Evolutionary conservation across 108 stramenopile genomes (phyloP).

Genomic region (Asterionellopsis glacialis): DNA sequence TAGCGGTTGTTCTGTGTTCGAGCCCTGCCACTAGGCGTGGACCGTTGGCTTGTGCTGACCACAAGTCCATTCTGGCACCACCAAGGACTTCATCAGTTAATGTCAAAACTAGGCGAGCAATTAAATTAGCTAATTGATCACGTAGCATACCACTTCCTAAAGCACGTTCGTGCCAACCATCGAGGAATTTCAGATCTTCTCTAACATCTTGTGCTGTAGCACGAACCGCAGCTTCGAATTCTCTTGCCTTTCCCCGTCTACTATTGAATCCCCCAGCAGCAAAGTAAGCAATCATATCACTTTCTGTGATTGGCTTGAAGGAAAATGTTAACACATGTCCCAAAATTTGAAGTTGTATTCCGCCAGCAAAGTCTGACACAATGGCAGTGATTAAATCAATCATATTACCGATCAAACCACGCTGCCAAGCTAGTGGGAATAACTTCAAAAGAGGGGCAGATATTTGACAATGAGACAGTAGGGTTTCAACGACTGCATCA

Average conservation of each 20-base stretch:
- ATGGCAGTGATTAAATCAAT: slow-evolving; percentile 72
- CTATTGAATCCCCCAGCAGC: slow-evolving; percentile 53
- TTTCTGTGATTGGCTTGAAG: slow-evolving; percentile 83
- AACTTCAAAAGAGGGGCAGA: slow-evolving; percentile 82
- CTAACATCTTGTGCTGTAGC: slow-evolving; percentile 77
- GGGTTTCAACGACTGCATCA: slow-evolving; percentile 81
- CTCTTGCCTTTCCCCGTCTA: slow-evolving; percentile 50
- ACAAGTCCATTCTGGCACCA: slow-evolving; percentile 79
- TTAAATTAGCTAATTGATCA: slow-evolving; percentile 79
- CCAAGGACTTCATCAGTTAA: slow-evolving; percentile 81
- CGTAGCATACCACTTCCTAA: slow-evolving; percentile 77
- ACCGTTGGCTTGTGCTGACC: slow-evolving; percentile 80
- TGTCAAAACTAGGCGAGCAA: slow-evolving; percentile 79
- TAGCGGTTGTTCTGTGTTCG: slow-evolving; percentile 50
- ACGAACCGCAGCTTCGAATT: slow-evolving; percentile 82
- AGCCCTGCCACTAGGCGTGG: slow-evolving; percentile 77
- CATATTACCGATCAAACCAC: slow-evolving; percentile 82
- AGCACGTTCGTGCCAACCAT: slow-evolving; percentile 79
- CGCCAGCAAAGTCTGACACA: slow-evolving; percentile 80
- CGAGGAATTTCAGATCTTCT: slow-evolving; percentile 73
- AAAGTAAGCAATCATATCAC: slow-evolving; percentile 63
- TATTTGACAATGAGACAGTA: slow-evolving; percentile 83
- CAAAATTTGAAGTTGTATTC: slow-evolving; percentile 75
- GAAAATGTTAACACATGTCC: slow-evolving; percentile 77
- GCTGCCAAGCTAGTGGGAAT: slow-evolving; percentile 85